Evolutionary conservation across 352 stramenopile genomes (phyloP), one percentile per base, ranked within the genome.

Genomic region (Pythium chondricola): DNA sequence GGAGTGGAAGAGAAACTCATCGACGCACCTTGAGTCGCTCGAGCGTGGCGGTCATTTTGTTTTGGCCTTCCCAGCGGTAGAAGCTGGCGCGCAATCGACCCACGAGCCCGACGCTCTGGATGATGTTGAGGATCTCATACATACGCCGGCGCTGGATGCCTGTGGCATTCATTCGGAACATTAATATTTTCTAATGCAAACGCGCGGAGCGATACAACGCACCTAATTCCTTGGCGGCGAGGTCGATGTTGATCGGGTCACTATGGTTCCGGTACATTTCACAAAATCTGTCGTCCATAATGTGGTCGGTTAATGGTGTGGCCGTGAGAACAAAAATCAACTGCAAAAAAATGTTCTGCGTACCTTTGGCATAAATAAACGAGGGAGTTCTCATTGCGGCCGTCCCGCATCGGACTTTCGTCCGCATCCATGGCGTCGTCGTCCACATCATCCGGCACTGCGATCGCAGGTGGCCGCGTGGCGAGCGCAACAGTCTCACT

Each of bases 81-180:
- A 71, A 62, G 29, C 63, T 63, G 4, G 59, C 44, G 11, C 63
- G 58, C 16, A 71, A 24, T 2, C 59, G 59, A 11, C 58, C 39
- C 10, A 71, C 53, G 18, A 71, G 50, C 6, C 63, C 63, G 40
- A 71, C 63, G 45, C 63, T 71, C 41, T 68, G 63, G 36, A 71
- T 67, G 30, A 71, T 71, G 41, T 71, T 71, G n/a, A 71, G 48
- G 46, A 71, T 71, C 46, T 71, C 63, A 29, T 71, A 66, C 59
- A 71, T 63, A 11, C 63, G 54, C 4, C 63, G 42, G 13, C 59
- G 55, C 41, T 71, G 63, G 25, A 66, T 71, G 47, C 58, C 63
- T 71, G 18, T 6, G 14, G 40, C 2, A 33, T n/a, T n/a, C n/a
- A n/a, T n/a, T n/a, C n/a, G n/a, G n/a, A n/a, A n/a, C n/a, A n/a